Base-by-base conservation (phyloP, 768 basidiomycete species). In the Lactarius deliciosus region DNA sequence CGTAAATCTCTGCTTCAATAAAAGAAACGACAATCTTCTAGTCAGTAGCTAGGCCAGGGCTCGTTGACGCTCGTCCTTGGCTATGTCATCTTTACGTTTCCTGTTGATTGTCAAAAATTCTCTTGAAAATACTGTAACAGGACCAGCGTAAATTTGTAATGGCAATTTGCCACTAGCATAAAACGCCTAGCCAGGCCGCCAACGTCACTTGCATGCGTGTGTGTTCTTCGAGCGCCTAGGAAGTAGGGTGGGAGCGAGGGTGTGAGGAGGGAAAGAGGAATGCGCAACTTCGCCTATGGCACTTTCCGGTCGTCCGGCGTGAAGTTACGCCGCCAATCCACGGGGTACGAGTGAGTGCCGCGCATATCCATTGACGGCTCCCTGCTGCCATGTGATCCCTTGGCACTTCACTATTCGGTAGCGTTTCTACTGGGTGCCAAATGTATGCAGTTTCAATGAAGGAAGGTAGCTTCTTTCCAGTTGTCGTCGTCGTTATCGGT, bases 21-120 rank as follows among this genome's bases (percentile, higher is more conserved):
- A 53, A 53, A 25, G 41, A 41, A 18, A 41, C 41, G 50, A 53
- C 22, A 53, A 25, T 53, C 47, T 53, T 53, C 50, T 53, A 53
- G 50, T 53, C 50, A 6, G 11, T 22, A 11, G 50, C 2, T 53
- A 53, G 50, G 22, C 25, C 50, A 15, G 50, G 47, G 50, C 13
- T 53, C 22, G 50, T 53, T 53, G 50, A 25, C 50, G 50, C 50
- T 25, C 22, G 50, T 53, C 50, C 22, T 25, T 25, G 50, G 50
- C 25, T 10, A 15, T 45, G 43, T 53, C 25, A 25, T 15, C 50
- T 22, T 53, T 53, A 53, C 50, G 50, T 50, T 20, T 45, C 8
- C 9, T n/a, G 1, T 47, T 53, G 50, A 53, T 50, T 25, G 3
- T 25, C 25, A 22, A 50, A 50, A 50, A 50, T 53, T 5, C 50